Conservation (phyloP, 768 basidiomycete species). For the Amanita jacksonii region DNA sequence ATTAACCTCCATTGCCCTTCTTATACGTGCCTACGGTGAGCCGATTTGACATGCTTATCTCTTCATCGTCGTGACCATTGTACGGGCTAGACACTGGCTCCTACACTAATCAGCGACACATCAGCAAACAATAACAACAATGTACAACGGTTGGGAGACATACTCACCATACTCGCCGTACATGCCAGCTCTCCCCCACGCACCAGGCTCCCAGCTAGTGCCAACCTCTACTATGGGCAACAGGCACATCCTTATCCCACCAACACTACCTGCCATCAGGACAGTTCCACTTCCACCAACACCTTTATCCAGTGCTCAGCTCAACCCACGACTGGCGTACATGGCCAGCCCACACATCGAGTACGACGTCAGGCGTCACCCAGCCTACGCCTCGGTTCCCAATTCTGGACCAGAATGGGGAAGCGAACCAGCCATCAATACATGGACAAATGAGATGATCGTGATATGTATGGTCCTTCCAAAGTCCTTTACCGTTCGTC, state of each 20-base stretch:
- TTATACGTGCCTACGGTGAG: not conserved
- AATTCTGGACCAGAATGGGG: conserved; percentile 5
- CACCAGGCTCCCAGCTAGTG: conserved; percentile 3
- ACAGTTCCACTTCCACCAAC: conserved; percentile 3
- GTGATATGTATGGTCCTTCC: not conserved
- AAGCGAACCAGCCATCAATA: not conserved
- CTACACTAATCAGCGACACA: not conserved
- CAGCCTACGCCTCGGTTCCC: not conserved
- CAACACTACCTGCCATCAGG: not conserved
- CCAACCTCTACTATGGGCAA: not conserved
- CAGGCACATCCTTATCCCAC: not conserved
- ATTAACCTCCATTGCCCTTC: not conserved
- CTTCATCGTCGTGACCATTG: conserved; percentile 3
- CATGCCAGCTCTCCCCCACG: not conserved
- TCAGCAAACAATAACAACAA: not conserved
- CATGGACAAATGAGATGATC: not conserved
- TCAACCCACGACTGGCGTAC: not conserved
- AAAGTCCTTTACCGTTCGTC: not conserved
- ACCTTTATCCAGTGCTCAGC: not conserved
- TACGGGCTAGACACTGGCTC: not conserved
- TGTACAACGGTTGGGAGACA: not conserved
- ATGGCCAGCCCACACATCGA: not conserved
- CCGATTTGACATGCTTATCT: not conserved
- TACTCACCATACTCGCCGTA: conserved; percentile 3
- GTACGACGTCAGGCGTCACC: conserved; percentile 1